Base-by-base conservation (phyloP, 495 filamentous ascomycete genomes). In the Evernia prunastri region DNA sequence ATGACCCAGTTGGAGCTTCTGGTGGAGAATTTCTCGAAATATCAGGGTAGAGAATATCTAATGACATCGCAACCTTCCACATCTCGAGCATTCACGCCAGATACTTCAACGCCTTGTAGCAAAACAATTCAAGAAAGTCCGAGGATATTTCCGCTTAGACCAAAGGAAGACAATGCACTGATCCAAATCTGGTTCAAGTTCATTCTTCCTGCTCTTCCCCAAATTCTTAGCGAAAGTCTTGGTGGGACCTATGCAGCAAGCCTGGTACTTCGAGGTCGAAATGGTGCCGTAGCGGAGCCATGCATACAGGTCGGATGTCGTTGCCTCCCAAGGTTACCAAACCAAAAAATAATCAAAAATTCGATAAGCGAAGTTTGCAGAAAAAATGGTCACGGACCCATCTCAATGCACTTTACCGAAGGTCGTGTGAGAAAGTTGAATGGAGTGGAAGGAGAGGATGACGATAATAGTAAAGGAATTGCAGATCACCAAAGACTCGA, bases 181-280 rank as follows among this genome's bases (percentile, higher is more conserved):
- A 17, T 53, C 27, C 47, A 29, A 7, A 6, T 53, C 7, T 53
- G 47, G 47, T 23, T 53, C 47, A 17, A 29, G 18, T 53, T 9
- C 47, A 6, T 53, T 53, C 20, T 53, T 18, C 47, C 47, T 53
- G 47, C 47, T 29, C 47, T 53, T n/a, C 47, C 47, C 27, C 20
- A 53, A 53, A 53, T 53, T 53, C 47, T 53, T 9, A 53, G 27
- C 20, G 20, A n/a, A 53, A 53, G 20, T 7, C 47, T 53, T 53
- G 47, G 47, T 53, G 27, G 20, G 17, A 53, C 6, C 18, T 53
- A 53, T 29, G 6, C 47, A 7, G 47, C 47, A 53, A 53, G 47
- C 27, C 47, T 53, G 6, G 47, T 6, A n/a, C 47, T n/a, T 53
- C 47, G 47, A 53, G 47, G 47, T 53, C 47, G 27, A 53, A 53